Evolutionary conservation across 257 asterid genomes (phyloP).

Genomic region (Nicotiana sylvestris): DNA sequence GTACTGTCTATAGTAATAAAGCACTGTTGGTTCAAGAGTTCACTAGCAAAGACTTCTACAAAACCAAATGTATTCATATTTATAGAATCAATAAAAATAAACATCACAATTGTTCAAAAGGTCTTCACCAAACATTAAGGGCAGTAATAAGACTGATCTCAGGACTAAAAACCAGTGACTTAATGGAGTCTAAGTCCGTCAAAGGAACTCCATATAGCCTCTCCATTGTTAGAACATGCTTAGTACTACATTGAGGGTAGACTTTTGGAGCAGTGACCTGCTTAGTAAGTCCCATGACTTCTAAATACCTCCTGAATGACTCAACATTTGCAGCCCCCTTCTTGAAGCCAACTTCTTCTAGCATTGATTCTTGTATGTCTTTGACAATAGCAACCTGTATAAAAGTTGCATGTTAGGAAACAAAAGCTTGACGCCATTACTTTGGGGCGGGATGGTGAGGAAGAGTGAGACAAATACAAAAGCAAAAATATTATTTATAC

Average conservation of each 20-base stretch:
- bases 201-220: no score
- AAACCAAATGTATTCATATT: no score
- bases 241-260: conserved; percentile 57
- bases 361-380: conserved; percentile 89
- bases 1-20: no score
- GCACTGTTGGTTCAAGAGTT: no score
- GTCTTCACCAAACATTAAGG: conserved; percentile 44
- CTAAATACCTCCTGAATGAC: conserved; percentile 75
- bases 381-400: conserved; percentile 76
- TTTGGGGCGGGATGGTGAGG: background rate
- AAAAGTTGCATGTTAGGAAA: conserved; percentile 17
- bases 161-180: conserved; percentile 73
- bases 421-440: background rate
- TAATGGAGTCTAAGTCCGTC: conserved; percentile 28
- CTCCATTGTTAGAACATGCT: conserved; percentile 28
- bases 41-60: no score
- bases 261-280: conserved; percentile 98
- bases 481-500: background rate
- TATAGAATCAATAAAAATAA: no score
- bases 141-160: conserved; percentile 94
- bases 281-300: conserved; percentile 77
- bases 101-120: no score
- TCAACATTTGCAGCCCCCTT: conserved; percentile 88
- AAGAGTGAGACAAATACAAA: background rate
- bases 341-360: conserved; percentile 92